Percentiles rank a stretch among this genome's conserved stretches.
phyloP scores from a whole-genome alignment of 257 asterid species.

The Solanum chiquidenum region DNA sequence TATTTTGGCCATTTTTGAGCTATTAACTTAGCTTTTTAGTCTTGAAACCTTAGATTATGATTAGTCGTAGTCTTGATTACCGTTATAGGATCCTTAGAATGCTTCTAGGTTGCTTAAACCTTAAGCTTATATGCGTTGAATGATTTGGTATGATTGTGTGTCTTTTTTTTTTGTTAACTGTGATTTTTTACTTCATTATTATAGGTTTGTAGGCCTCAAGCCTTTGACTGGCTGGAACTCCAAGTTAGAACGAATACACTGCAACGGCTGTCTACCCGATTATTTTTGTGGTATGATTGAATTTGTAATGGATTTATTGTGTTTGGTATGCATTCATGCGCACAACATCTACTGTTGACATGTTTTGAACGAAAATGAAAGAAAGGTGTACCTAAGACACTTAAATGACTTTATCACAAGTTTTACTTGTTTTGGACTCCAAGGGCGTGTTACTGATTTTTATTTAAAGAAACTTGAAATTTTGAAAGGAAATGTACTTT shows the following conservation, averaged over 20 bases:
- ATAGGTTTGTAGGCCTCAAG: not conserved
- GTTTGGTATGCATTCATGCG: not conserved
- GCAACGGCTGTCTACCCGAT: not conserved
- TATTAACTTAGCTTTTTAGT: too few species aligned
- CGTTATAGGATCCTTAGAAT: not conserved
- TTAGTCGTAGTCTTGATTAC: not conserved
- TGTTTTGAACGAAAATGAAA: not conserved
- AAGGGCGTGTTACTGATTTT: not conserved
- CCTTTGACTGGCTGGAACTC: not conserved
- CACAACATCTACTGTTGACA: not conserved
- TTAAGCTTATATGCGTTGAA: too few species aligned
- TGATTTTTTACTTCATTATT: not conserved
- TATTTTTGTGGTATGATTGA: not conserved
- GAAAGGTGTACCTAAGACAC: not conserved
- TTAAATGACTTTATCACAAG: not conserved
- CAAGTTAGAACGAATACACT: not conserved
- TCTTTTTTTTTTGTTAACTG: too few species aligned
- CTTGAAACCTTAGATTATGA: not conserved
- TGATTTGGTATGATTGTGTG: not conserved
- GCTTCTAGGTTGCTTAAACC: not conserved
- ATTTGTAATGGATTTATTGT: too few species aligned
- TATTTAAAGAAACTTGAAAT: too few species aligned
- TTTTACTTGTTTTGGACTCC: not conserved
- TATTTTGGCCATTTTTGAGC: not conserved
- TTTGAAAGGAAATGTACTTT: not conserved